phyloP scores from a whole-genome alignment of 331 rosid species.

The Cydonia oblonga region DNA sequence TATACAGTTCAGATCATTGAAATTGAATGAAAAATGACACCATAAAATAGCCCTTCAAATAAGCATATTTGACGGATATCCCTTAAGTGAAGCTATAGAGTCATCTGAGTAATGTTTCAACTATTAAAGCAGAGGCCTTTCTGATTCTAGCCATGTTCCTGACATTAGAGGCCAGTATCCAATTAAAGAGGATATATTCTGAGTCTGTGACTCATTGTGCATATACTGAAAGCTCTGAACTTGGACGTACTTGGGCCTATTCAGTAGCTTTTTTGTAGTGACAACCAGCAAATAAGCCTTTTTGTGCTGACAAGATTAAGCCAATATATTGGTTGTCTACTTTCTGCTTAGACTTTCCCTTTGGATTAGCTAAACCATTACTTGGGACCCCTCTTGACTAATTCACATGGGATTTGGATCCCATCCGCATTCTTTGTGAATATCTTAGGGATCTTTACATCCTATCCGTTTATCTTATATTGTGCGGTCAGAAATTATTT shows the following conservation, averaged over 20 bases:
- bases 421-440: too few relatives aligned
- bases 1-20: too few relatives aligned
- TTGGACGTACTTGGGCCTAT: constrained; percentile 32
- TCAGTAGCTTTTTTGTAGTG: background rate
- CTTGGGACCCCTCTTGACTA: constrained; percentile 15
- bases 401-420: background rate
- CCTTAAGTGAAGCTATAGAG: background rate
- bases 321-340: constrained; percentile 12
- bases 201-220: constrained; percentile 3
- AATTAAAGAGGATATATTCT: constrained; percentile 13
- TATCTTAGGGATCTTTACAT: too few relatives aligned
- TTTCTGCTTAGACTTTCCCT: background rate
- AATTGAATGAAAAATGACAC: too few relatives aligned
- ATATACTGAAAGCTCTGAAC: constrained; percentile 49
- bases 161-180: constrained; percentile 25
- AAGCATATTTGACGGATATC: too few relatives aligned
- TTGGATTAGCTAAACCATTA: constrained; percentile 10
- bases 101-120: constrained; percentile 23
- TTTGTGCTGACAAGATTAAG: constrained; percentile 21
- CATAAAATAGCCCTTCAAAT: too few relatives aligned
- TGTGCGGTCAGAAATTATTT: too few relatives aligned
- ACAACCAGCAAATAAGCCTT: constrained; percentile 17
- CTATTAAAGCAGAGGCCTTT: constrained; percentile 23
- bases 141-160: constrained; percentile 41
- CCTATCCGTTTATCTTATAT: too few relatives aligned